A percentile compares a stretch with the other conserved stretches of the same genome.
Evolutionary conservation across 1,139 yeast genomes (phyloP).

Genomic region (Meyerozyma carpophila): DNA sequence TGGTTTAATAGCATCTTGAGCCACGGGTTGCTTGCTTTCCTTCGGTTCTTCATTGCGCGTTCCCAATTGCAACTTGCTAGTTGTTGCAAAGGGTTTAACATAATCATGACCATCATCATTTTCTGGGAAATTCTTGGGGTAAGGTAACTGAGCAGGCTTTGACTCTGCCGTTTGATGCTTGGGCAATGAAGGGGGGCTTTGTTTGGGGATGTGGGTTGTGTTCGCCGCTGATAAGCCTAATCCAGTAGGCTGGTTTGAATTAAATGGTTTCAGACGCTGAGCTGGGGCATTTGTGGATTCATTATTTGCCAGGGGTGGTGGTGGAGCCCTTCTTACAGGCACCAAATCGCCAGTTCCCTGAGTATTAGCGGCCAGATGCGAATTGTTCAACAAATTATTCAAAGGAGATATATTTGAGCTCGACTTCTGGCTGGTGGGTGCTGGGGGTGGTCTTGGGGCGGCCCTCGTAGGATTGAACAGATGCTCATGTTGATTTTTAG

Average conservation of each 20-base stretch:
- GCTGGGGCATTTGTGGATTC: conserved; percentile 1
- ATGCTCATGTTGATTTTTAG: conserved; percentile 9
- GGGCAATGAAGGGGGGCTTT: conserved; percentile 29
- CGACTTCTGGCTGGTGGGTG: conserved; percentile 32
- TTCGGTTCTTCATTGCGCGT: not conserved
- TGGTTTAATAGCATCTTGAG: conserved; percentile 10
- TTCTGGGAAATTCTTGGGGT: conserved; percentile 16
- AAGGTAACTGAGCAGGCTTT: conserved; percentile 30
- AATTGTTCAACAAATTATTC: conserved; percentile 25
- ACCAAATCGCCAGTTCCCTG: conserved; percentile 22
- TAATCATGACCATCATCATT: conserved; percentile 5
- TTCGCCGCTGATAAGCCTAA: conserved; percentile 13
- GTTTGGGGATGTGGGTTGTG: conserved; percentile 21
- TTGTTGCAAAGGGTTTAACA: conserved; percentile 12
- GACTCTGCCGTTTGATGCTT: conserved; percentile 11
- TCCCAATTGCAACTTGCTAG: conserved; percentile 3
- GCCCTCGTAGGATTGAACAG: conserved; percentile 34
- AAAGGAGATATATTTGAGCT: conserved; percentile 29
- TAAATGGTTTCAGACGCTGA: conserved; percentile 3
- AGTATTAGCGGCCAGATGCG: conserved; percentile 10
- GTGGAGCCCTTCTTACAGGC: conserved; percentile 46
- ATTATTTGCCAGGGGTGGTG: conserved; percentile 33
- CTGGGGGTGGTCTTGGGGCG: conserved; percentile 42
- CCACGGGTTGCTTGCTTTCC: not conserved
- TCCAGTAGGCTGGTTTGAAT: conserved; percentile 15